Percentiles rank a stretch among this genome's conserved stretches.
Conservation (phyloP, 2,329 filamentous ascomycete genomes). For the Ilyonectria mors-panacis region DNA sequence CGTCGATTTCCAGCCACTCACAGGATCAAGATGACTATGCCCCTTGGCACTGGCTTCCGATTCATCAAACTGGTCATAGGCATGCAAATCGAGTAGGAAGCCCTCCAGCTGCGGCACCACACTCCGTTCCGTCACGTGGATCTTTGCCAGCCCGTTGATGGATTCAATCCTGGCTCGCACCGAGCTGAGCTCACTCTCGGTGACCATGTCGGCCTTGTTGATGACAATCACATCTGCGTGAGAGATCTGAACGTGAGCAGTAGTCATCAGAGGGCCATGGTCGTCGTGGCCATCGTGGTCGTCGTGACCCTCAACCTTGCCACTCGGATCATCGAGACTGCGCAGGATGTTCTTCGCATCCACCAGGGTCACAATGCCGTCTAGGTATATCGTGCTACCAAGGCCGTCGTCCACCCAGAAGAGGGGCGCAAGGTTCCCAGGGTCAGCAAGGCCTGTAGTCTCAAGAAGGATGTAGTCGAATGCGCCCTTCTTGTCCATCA, state of each 20-base stretch:
- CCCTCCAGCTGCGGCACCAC: conserved; percentile 87
- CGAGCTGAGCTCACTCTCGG: conserved; percentile 74
- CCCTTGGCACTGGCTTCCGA: conserved; percentile 82
- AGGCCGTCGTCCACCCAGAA: conserved; percentile 99
- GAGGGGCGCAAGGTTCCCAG: conserved; percentile 92
- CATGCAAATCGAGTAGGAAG: conserved; percentile 89
- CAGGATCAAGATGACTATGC: conserved; percentile 92
- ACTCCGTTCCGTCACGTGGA: conserved; percentile 86
- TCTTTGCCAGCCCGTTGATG: conserved; percentile 91
- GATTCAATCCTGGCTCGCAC: conserved; percentile 81
- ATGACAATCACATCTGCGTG: conserved; percentile 96
- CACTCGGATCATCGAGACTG: conserved; percentile 81
- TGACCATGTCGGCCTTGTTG: conserved; percentile 93
- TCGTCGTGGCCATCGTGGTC: conserved; percentile 66
- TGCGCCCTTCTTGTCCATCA: conserved; percentile 93
- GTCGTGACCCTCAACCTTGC: conserved; percentile 67
- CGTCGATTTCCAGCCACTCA: conserved; percentile 58
- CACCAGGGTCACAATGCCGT: conserved; percentile 95
- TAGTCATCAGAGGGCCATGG: conserved; percentile 83
- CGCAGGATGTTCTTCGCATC: conserved; percentile 93
- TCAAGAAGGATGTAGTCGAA: conserved; percentile 99
- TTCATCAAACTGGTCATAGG: conserved; percentile 86
- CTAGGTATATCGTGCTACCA: conserved; percentile 94
- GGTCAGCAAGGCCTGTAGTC: conserved; percentile 95
- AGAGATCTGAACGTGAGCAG: conserved; percentile 95